Evolutionary conservation across 495 filamentous ascomycete genomes (phyloP).

Genomic region (Staphylotrichum tortipilum): DNA sequence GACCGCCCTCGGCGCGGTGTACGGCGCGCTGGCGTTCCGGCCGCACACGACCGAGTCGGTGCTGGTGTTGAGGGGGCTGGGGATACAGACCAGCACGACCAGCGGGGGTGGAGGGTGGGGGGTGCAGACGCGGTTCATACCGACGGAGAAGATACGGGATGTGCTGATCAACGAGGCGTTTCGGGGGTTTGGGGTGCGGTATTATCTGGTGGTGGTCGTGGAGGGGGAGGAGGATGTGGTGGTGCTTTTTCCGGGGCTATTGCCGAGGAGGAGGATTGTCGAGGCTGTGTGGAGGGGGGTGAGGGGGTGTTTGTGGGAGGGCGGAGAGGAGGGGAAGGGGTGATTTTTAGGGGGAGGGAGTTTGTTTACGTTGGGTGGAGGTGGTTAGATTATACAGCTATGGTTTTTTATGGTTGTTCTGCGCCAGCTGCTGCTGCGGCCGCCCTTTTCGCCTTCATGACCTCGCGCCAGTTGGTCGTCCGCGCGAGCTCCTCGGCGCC

Average conservation of each 20-base stretch:
- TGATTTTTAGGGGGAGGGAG: background rate
- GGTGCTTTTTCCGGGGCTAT: slow-evolving; percentile 81
- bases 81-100: slow-evolving; percentile 84
- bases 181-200: slow-evolving; percentile 81
- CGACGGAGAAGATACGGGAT: slow-evolving; percentile 82
- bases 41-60: slow-evolving; percentile 68
- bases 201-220: slow-evolving; percentile 84
- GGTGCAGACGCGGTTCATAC: slow-evolving; percentile 66
- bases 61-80: slow-evolving; percentile 78
- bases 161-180: slow-evolving; percentile 95
- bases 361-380: background rate
- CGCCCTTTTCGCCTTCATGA: slow-evolving; percentile 20
- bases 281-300: slow-evolving; percentile 80
- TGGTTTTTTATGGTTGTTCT: slow-evolving; percentile 5
- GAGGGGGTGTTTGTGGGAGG: slow-evolving; percentile 66
- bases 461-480: slow-evolving; percentile 29
- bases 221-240: slow-evolving; percentile 82
- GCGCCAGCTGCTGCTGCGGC: slow-evolving; percentile 18
- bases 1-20: slow-evolving; percentile 18
- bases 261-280: slow-evolving; percentile 62
- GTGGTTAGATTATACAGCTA: background rate
- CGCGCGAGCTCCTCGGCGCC: slow-evolving; percentile 35
- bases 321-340: slow-evolving; percentile 21
- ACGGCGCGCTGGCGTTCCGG: slow-evolving; percentile 26
- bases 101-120: slow-evolving; percentile 38